These are phyloP conservation scores for Lepidium aucheri DNA, from an alignment of 345 rosid species.

Conservation along the genomic window DNA sequence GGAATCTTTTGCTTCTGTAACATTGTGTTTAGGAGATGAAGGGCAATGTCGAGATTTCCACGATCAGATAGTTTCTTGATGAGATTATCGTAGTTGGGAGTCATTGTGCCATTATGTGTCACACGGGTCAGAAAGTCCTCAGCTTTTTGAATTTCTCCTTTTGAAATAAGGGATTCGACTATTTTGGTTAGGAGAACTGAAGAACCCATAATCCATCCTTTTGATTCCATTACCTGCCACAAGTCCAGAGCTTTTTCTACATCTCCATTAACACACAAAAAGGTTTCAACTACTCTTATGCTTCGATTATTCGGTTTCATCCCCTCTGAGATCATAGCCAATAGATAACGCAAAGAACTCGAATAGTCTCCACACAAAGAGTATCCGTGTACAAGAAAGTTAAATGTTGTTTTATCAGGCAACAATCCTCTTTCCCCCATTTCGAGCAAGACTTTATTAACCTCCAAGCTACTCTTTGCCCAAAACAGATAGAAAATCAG, in stretches of 20 bases:
- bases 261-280: conserved; percentile 40
- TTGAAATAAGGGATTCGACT: no score
- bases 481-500: conserved; percentile 47
- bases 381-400: conserved; percentile 62
- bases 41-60: conserved; percentile 40
- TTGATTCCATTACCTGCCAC: conserved; percentile 48
- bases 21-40: conserved; percentile 61
- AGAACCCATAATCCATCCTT: conserved; percentile 41
- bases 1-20: conserved; percentile 45
- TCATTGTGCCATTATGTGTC: conserved; percentile 24
- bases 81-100: conserved; percentile 39
- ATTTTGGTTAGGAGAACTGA: conserved; percentile 40
- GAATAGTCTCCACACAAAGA: conserved; percentile 30
- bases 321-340: conserved; percentile 48
- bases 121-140: conserved; percentile 43
- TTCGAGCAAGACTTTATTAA: conserved; percentile 36
- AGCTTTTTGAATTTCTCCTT: conserved; percentile 41
- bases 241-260: conserved; percentile 37
- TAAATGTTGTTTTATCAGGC: conserved; percentile 45
- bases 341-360: conserved; percentile 36
- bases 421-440: conserved; percentile 33
- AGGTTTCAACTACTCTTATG: conserved; percentile 39
- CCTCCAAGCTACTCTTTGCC: conserved; percentile 29
- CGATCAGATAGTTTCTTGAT: conserved; percentile 41
- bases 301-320: conserved; percentile 47